Conservation (phyloP, 2,329 filamentous ascomycete genomes). For the Cyclaneusma minus region DNA sequence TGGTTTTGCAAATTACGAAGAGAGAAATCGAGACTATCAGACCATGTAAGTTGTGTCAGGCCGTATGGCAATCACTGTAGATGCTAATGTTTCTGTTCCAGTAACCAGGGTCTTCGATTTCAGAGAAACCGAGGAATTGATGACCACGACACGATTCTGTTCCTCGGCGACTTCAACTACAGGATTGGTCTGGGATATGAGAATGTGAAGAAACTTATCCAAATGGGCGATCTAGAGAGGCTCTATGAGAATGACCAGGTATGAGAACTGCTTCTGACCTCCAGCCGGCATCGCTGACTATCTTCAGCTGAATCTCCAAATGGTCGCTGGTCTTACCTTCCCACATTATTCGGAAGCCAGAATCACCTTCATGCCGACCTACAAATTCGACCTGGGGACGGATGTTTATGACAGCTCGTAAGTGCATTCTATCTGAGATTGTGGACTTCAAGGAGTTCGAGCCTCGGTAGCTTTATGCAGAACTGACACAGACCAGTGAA, state of each 20-base stretch:
- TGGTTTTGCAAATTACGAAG: slow-evolving; percentile 92
- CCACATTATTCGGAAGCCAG: slow-evolving; percentile 81
- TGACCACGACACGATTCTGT: slow-evolving; percentile 80
- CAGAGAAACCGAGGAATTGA: slow-evolving; percentile 83
- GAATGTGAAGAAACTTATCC: slow-evolving; percentile 58
- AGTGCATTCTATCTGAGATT: slow-evolving; percentile 17
- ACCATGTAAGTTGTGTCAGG: slow-evolving; percentile 38
- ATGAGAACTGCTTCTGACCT: too few species aligned
- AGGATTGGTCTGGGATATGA: slow-evolving; percentile 77
- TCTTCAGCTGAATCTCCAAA: slow-evolving; percentile 71
- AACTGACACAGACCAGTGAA: slow-evolving; percentile 41
- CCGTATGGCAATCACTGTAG: too few species aligned
- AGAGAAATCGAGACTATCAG: slow-evolving; percentile 82
- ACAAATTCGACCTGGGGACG: slow-evolving; percentile 83
- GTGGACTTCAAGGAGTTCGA: too few species aligned
- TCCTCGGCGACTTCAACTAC: slow-evolving; percentile 98
- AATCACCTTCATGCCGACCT: slow-evolving; percentile 83
- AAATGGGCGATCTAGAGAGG: slow-evolving; percentile 55
- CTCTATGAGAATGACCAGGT: slow-evolving; percentile 88
- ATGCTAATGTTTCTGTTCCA: too few species aligned
- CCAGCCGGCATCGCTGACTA: slow-evolving; percentile 1
- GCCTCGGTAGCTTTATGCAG: background rate
- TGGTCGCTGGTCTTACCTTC: slow-evolving; percentile 83
- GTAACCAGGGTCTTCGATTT: slow-evolving; percentile 68
- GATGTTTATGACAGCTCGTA: slow-evolving; percentile 86